These are phyloP conservation scores for Boletus rubropictus DNA, from an alignment of 768 basidiomycete genomes.

Conservation along the genomic window DNA sequence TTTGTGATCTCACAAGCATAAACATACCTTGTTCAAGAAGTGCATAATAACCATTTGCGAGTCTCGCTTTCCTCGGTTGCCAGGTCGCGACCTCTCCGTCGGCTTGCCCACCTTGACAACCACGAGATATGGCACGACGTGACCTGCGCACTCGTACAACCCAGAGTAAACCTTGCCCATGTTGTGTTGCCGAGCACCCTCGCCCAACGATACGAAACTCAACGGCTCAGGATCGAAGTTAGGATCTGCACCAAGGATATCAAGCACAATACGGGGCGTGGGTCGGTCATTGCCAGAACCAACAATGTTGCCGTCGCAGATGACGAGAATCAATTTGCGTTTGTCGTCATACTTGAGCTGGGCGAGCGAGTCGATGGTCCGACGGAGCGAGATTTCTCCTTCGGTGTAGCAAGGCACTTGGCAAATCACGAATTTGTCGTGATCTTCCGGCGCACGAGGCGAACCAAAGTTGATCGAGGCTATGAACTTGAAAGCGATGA, in stretches of 20 bases:
- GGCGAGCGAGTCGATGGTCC: slow-evolving; percentile 91
- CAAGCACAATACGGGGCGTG: slow-evolving; percentile 92
- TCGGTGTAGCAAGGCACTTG: slow-evolving; percentile 99
- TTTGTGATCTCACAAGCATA: neutral
- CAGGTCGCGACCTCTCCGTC: slow-evolving; percentile 85
- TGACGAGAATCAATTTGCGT: slow-evolving; percentile 85
- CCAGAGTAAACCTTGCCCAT: slow-evolving; percentile 98
- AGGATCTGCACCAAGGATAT: slow-evolving; percentile 92
- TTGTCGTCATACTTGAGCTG: slow-evolving; percentile 97
- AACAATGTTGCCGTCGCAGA: slow-evolving; percentile 98
- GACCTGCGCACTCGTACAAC: slow-evolving; percentile 87
- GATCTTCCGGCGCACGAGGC: slow-evolving; percentile 81
- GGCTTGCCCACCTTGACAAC: slow-evolving; percentile 94
- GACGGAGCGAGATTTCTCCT: slow-evolving; percentile 77
- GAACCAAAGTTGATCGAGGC: slow-evolving; percentile 82
- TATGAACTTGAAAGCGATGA: slow-evolving; percentile 95
- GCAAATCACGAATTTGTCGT: slow-evolving; percentile 96
- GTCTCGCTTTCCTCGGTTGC: slow-evolving; percentile 97
- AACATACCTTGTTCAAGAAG: slow-evolving; percentile 87
- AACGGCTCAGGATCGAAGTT: slow-evolving; percentile 92
- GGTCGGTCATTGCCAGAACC: slow-evolving; percentile 95
- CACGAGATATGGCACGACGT: slow-evolving; percentile 93
- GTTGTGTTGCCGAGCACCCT: slow-evolving; percentile 94
- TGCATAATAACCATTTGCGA: slow-evolving; percentile 96
- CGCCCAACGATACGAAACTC: slow-evolving; percentile 89